Evolutionary conservation across 2,329 filamentous ascomycete species (phyloP), one percentile per base, ranked within the genome.

Genomic region (Colletotrichum eremochloae): DNA sequence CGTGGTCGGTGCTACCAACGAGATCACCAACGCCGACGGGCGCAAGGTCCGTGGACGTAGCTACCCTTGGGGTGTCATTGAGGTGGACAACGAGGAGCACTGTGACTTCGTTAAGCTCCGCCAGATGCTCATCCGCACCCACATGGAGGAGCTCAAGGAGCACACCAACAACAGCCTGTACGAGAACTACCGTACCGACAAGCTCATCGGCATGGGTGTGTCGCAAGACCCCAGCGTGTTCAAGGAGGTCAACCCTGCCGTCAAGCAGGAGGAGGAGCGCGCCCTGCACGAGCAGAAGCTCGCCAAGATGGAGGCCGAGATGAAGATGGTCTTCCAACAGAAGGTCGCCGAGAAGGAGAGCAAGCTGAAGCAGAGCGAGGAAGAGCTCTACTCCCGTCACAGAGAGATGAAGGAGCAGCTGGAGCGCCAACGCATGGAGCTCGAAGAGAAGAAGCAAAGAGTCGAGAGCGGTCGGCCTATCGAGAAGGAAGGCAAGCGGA

Each of bases 261-360:
- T 98, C 86, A 99, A 99, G 92, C 96, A 99, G 86, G 96, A 99
- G 84, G 96, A 99, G 87, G 96, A 99, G 89, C 94, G 96, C 80
- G 92, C 94, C 75, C 89, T 99, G 78, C 96, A 99, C 89, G 96
- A 99, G 87, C 95, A 98, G 89, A 99, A 99, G 89, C 94, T 99
- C 78, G 94, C 96, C 84, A 99, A 99, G 94, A 99, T 99, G 96
- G 96, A 99, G 86, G 92, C 95, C 80, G 96, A 99, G 85, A 99
- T 99, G 96, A 99, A 99, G 94, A 97, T 98, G 94, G 96, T 99
- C 78, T 99, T 99, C 94, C 96, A 98, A 84, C 96, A 99, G 84
- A 99, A 99, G 93, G 96, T 99, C 42, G 92, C 94, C 76, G 96
- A 99, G 85, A 99, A 99, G 89, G 96, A 99, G 87, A 97, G 94